These are phyloP conservation scores for Phytopythium litorale DNA, from an alignment of 352 stramenopile species.

Conservation along the genomic window DNA sequence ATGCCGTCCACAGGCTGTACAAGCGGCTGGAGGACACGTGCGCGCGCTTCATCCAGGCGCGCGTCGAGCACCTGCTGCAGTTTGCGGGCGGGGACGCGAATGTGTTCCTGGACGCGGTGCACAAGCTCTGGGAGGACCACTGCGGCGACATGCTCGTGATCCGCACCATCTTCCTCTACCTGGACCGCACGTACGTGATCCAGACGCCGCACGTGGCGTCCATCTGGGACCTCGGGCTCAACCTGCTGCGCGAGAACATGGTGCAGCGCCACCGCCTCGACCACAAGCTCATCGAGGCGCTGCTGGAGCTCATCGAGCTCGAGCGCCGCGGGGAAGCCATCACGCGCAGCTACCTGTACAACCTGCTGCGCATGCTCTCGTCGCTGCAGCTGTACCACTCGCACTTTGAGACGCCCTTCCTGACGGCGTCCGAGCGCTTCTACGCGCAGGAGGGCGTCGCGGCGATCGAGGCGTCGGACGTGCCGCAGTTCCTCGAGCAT, in stretches of 20 bases:
- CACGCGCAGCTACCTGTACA: slow-evolving; percentile 78
- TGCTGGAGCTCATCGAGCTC: slow-evolving; percentile 84
- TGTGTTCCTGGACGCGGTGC: slow-evolving; percentile 73
- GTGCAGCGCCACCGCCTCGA: slow-evolving; percentile 52
- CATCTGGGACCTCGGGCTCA: slow-evolving; percentile 92
- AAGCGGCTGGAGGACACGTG: slow-evolving; percentile 67
- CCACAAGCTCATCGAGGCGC: slow-evolving; percentile 57
- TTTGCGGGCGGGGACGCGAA: slow-evolving; percentile 57
- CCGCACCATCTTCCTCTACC: slow-evolving; percentile 92
- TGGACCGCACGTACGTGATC: slow-evolving; percentile 90
- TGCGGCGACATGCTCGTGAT: slow-evolving; percentile 92
- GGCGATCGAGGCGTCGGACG: slow-evolving; percentile 52
- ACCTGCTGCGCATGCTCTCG: slow-evolving; percentile 79
- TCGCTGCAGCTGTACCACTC: slow-evolving; percentile 83
- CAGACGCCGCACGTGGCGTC: slow-evolving; percentile 77
- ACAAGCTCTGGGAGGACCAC: slow-evolving; percentile 87
- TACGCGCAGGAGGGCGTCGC: slow-evolving; percentile 77
- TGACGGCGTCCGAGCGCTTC: slow-evolving; percentile 84
- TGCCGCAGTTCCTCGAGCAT: slow-evolving; percentile 85
- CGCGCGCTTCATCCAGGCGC: slow-evolving; percentile 50
- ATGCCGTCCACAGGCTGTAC: slow-evolving; percentile 35
- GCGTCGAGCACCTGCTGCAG: slow-evolving; percentile 58
- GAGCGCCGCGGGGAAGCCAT: slow-evolving; percentile 88
- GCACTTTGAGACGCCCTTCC: slow-evolving; percentile 85
- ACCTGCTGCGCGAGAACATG: slow-evolving; percentile 58